Evolutionary conservation across 371 early-diverging fungal genomes (phyloP), one percentile per base, ranked within the genome.

Genomic region (Enteropsectra breve): DNA sequence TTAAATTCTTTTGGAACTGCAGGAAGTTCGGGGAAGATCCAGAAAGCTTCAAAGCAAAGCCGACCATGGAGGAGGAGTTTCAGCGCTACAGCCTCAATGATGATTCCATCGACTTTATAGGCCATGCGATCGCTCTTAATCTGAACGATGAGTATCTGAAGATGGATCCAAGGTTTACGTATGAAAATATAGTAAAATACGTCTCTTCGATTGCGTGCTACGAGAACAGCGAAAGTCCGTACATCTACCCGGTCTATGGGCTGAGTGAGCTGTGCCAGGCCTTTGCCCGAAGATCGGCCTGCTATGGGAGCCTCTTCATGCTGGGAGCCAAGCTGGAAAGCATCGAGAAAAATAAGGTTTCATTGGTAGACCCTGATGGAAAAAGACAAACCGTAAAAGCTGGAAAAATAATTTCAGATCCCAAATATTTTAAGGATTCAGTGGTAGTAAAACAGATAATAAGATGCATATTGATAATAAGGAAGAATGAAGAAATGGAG

Each of bases 241-340:
- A 93, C 82, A 90, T 97, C 75, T 99, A 99, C 80, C 99, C 97
- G 63, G 82, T 91, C 63, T 94, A 94, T 74, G 99, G 99, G 50
- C 83, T 99, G 53, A 94, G 94, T 63, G 97, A 97, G 73, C 84
- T 99, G 48, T 96, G 96, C 38, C 99, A 99, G 82, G 90, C 92
- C 13, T 98, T 97, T 83, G 92, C 94, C 33, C 84, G 97, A 86
- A 87, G 84, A 66, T 81, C 75, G 40, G 68, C 72, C 33, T 63
- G 70, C 1, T 54, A 69, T 47, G 78, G 78, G 18, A 71, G 75
- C 1, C 69, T 64, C 1, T 74, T 71, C 33, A 73, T 76, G 64
- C 55, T 81, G 47, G 69, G 65, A 40, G 76, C 78, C 1, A 45
- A 57, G 30, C 50, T 75, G 11, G 15, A 26, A 43, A 46, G 56